Evolutionary conservation across 495 filamentous ascomycete genomes (phyloP), one percentile per base, ranked within the genome.

Genomic region (Trichoderma reesei): DNA sequence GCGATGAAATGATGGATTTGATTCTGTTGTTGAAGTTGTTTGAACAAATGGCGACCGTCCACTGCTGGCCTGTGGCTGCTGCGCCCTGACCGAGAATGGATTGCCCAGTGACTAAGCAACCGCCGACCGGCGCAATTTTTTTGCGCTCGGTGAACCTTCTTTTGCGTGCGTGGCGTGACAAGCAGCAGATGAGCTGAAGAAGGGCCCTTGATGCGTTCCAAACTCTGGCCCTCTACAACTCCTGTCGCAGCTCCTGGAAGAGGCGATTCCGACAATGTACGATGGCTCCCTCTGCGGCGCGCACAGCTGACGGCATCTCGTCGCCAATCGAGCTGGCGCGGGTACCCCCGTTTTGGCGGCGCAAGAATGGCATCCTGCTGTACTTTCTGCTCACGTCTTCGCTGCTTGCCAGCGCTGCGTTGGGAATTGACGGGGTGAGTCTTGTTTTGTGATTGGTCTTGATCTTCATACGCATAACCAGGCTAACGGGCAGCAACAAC

Each of bases 331-430:
- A 72, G 62, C 60, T 72, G 37, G 20, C 69, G 13, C 65, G 60
- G 16, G 65, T 72, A 42, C 71, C 66, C 5, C 70, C 71, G 18
- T 73, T 73, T 63, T 73, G 68, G 68, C 65, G 68, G 31, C 68
- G 71, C 18, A 73, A 72, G 60, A 73, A 73, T 69, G 71, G 71
- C 8, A 70, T 73, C 42, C 38, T 73, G 59, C 65, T 73, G 8
- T 73, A 72, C 44, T 73, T 73, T 59, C 70, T 73, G 11, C 63
- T 73, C 59, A 73, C 71, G 9, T 72, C 71, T 5, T 72, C 71
- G 18, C 64, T 73, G 26, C 64, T 73, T 18, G 68, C 71, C 41
- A 73, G 71, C 67, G 68, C 68, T 20, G 70, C 70, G 5, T 66
- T 70, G 20, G 71, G 71, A 54, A 70, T 73, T 46, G 70, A 72